Conservation (phyloP, 257 asterid species). For the Rubia yunnanensis region DNA sequence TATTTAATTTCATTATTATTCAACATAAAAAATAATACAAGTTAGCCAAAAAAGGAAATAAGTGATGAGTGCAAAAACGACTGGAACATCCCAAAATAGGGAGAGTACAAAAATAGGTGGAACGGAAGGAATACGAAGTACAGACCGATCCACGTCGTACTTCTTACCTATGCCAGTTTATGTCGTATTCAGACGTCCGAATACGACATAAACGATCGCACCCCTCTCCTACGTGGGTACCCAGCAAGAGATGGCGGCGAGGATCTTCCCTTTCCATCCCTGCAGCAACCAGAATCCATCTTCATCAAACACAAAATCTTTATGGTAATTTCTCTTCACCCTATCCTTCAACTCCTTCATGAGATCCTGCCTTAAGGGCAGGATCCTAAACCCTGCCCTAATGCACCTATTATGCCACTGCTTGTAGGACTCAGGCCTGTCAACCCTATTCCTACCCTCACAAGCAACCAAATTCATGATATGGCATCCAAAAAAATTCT, state of each 20-base stretch:
- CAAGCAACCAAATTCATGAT: constrained; percentile 20
- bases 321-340: constrained; percentile 15
- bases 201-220: too few relatives aligned
- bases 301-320: constrained; percentile 16
- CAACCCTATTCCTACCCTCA: constrained; percentile 16
- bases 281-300: constrained; percentile 16
- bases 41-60: too few relatives aligned
- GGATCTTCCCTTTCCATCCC: constrained; percentile 21
- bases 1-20: too few relatives aligned
- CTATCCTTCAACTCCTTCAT: constrained; percentile 10
- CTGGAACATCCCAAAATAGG: too few relatives aligned
- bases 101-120: too few relatives aligned
- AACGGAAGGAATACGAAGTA: too few relatives aligned
- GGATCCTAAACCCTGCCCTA: constrained; percentile 16
- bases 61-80: too few relatives aligned
- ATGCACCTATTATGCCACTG: constrained; percentile 13
- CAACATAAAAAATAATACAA: too few relatives aligned
- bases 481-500: background rate
- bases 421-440: constrained; percentile 20
- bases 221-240: constrained; percentile 15
- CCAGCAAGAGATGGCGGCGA: constrained; percentile 15
- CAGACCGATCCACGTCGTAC: too few relatives aligned
- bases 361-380: constrained; percentile 10
- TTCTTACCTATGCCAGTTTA: too few relatives aligned
- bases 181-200: background rate